Evolutionary conservation across 805 yeast species (phyloP).

Genomic region (Scheffersomyces lignosus): DNA sequence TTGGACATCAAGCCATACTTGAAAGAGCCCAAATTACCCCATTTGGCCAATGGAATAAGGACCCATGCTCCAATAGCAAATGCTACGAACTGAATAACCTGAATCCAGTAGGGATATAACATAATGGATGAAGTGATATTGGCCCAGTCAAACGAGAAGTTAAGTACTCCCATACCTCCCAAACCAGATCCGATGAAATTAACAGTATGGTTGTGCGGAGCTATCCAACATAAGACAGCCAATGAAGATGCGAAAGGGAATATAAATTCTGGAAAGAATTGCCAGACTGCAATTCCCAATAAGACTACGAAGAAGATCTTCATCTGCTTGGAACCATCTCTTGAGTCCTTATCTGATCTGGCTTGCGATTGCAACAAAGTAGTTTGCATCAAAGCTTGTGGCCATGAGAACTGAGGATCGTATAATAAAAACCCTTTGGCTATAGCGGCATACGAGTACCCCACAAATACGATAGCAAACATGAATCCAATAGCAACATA

Average conservation of each 20-base stretch:
- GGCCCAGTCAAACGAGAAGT: constrained; percentile 26
- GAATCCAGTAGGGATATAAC: constrained; percentile 27
- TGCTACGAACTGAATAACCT: constrained; percentile 22
- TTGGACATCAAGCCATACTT: constrained; percentile 25
- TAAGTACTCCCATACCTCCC: constrained; percentile 26
- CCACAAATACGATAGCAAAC: constrained; percentile 26
- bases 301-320: constrained; percentile 17
- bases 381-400: constrained; percentile 26
- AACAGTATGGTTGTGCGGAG: constrained; percentile 16
- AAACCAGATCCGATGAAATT: constrained; percentile 26
- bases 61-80: constrained; percentile 24
- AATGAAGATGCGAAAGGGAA: constrained; percentile 26
- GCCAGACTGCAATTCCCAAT: constrained; percentile 16
- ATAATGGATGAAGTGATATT: constrained; percentile 23
- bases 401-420: constrained; percentile 27
- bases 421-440: constrained; percentile 22
- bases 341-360: constrained; percentile 7
- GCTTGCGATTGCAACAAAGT: constrained; percentile 11
- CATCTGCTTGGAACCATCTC: constrained; percentile 14
- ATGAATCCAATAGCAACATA: constrained; percentile 22
- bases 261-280: constrained; percentile 22
- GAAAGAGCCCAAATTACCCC: constrained; percentile 18
- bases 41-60: constrained; percentile 24
- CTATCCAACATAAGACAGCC: constrained; percentile 23
- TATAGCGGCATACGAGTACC: constrained; percentile 26